phyloP scores from a whole-genome alignment of 495 filamentous ascomycete species.

The Podospora tetraspora region DNA sequence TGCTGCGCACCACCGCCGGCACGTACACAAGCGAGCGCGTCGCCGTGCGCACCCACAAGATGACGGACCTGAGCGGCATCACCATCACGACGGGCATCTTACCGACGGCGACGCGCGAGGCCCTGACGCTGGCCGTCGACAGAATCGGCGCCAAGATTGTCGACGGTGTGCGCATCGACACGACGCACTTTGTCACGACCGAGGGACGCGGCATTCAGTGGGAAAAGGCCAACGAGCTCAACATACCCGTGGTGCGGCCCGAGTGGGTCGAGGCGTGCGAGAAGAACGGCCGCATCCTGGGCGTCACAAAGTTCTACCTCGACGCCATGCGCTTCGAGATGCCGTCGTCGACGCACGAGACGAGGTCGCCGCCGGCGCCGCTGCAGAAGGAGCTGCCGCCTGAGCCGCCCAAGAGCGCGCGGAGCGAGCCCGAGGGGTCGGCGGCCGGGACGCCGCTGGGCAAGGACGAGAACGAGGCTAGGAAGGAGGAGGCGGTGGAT shows the following conservation, averaged over 20 bases:
- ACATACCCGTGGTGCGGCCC: slow-evolving; percentile 94
- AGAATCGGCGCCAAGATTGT: slow-evolving; percentile 89
- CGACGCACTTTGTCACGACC: slow-evolving; percentile 97
- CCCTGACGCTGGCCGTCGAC: slow-evolving; percentile 67
- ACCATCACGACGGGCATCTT: slow-evolving; percentile 90
- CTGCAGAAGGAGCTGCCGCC: slow-evolving; percentile 36
- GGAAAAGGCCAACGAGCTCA: slow-evolving; percentile 97
- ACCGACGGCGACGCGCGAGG: slow-evolving; percentile 67
- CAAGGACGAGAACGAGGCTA: slow-evolving; percentile 18
- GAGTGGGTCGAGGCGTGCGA: slow-evolving; percentile 97
- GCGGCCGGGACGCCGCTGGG: slow-evolving; percentile 2
- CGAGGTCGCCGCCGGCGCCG: slow-evolving; percentile 22
- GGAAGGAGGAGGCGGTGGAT: slow-evolving; percentile 22
- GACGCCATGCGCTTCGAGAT: slow-evolving; percentile 56
- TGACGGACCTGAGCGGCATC: slow-evolving; percentile 95
- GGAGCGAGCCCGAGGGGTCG: slow-evolving; percentile 14
- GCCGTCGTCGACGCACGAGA: slow-evolving; percentile 25
- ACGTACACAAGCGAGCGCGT: slow-evolving; percentile 79
- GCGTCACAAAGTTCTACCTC: slow-evolving; percentile 91
- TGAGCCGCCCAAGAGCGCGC: slow-evolving; percentile 19
- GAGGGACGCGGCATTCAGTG: slow-evolving; percentile 84
- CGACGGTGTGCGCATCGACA: slow-evolving; percentile 90
- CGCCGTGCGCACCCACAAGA: slow-evolving; percentile 88
- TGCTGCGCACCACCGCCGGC: slow-evolving; percentile 86
- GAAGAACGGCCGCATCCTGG: slow-evolving; percentile 84